Evolutionary conservation across 768 basidiomycete genomes (phyloP).

Genomic region (Trametes cingulata): DNA sequence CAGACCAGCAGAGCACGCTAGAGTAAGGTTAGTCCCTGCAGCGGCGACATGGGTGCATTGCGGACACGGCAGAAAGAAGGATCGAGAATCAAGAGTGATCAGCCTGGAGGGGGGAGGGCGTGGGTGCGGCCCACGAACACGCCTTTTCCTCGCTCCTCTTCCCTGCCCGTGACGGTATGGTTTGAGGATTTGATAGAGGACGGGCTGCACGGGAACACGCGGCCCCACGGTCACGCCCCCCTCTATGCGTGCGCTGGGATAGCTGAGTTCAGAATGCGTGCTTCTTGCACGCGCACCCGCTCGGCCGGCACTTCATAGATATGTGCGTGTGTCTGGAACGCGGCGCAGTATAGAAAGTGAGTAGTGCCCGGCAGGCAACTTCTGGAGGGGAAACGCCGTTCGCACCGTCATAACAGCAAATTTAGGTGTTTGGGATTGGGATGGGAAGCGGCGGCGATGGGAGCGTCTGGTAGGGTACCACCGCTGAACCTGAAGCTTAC

Average conservation of each 20-base stretch:
- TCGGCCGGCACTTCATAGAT: conserved; percentile 4
- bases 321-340: neutral
- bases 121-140: neutral
- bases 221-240: conserved; percentile 11
- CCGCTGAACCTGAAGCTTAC: too few species aligned
- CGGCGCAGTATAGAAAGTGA: neutral
- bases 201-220: neutral
- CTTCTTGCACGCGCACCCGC: neutral
- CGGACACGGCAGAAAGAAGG: neutral
- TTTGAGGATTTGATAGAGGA: too few species aligned
- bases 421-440: neutral
- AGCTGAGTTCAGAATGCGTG: neutral
- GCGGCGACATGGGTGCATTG: neutral
- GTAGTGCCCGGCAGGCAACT: neutral
- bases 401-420: conserved; percentile 5
- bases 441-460: neutral
- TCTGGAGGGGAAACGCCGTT: neutral
- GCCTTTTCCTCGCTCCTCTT: neutral
- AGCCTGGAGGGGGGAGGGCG: too few species aligned
- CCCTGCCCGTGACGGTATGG: neutral
- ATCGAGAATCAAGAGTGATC: conserved; percentile 1
- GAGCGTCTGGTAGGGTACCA: neutral
- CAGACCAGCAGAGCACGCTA: neutral
- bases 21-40: neutral
- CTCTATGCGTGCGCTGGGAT: neutral